Conservation (phyloP, 192 early-diverging fungal species). For the Anaeromyces robustus region DNA sequence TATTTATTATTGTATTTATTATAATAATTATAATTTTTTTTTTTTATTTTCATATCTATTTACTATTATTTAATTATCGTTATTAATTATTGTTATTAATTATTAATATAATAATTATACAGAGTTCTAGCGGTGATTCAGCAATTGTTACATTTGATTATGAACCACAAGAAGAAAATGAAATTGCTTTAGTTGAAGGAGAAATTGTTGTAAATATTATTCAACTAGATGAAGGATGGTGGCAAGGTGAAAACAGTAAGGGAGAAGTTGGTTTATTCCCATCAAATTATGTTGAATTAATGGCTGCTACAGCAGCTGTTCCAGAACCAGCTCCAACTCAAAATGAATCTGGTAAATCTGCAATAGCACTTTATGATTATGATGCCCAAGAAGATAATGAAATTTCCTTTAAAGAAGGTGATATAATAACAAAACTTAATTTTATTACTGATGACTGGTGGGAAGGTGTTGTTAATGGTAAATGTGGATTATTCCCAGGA, state of each 20-base stretch:
- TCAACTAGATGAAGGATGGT: conserved; percentile 1
- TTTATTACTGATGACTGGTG: conserved; percentile 86
- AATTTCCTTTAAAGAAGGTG: conserved; percentile 58
- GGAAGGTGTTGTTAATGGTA: conserved; percentile 42
- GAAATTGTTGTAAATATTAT: background rate
- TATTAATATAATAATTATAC: too few relatives aligned
- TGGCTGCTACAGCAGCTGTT: background rate
- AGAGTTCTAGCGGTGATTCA: background rate
- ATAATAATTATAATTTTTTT: too few relatives aligned
- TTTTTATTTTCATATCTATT: too few relatives aligned
- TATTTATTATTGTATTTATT: too few relatives aligned
- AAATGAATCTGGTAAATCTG: background rate
- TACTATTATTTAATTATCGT: too few relatives aligned
- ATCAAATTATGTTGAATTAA: conserved; percentile 1
- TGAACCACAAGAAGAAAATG: background rate
- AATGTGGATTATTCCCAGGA: conserved; percentile 11
- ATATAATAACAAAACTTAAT: conserved; percentile 60
- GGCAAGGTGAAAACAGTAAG: conserved; percentile 1
- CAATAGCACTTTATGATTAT: conserved; percentile 54
- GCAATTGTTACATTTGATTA: background rate
- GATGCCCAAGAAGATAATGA: conserved; percentile 76
- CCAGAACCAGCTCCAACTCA: background rate
- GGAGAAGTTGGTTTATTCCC: background rate
- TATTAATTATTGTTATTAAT: too few relatives aligned
- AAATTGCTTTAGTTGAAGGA: background rate